Evolutionary conservation across 2,329 filamentous ascomycete species (phyloP), one percentile per base, ranked within the genome.

Genomic region (Stagonosporopsis chrysanthemi): DNA sequence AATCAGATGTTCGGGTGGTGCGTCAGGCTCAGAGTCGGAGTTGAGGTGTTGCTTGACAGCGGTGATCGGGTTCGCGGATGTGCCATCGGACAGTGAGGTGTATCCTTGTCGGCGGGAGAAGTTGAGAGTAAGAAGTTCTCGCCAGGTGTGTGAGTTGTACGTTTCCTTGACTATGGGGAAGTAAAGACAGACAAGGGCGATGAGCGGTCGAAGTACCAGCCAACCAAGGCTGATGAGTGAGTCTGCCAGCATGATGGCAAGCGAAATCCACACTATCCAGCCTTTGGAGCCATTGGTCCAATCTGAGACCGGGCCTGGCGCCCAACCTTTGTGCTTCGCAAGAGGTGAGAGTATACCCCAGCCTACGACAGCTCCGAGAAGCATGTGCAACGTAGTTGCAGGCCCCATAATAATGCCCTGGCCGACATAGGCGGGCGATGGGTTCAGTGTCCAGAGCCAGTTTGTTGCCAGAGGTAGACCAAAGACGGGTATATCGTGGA

Each of bases 381-480:
- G 84, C 95, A 99, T 99, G 67, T 98, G 94, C 49, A 96, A 83
- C 3, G 94, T 98, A 0, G 95, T 99, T 36, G 92, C 89, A 4
- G 94, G 91, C 0, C 95, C 95, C 95, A 99, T 99, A 70, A 99
- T 98, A 61, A 99, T 96, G 11, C 95, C 95, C 78, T 99, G 95
- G 0, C 95, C 95, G 24, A 98, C 88, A 74, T 99, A 99, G 2
- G 95, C 95, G n/a, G 96, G 89, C 42, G 92, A 97, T 0, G 95
- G 95, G 65, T 99, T 99, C 6, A 99, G 81, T 0, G 91, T 95
- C 95, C 95, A 99, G 1, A 97, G 84, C 94, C 94, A 99, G 2
- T 86, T 86, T 1, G 85, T 79, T 0, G 92, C 92, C 6, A 96
- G 84, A 2, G 84, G 78, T 0, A 84, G 78, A 0, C 95, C 95